Percentiles rank a stretch among this genome's conserved stretches.
These are phyloP conservation scores for Stylonectria norvegica DNA, from an alignment of 2,329 filamentous ascomycete species.

Conservation along the genomic window DNA sequence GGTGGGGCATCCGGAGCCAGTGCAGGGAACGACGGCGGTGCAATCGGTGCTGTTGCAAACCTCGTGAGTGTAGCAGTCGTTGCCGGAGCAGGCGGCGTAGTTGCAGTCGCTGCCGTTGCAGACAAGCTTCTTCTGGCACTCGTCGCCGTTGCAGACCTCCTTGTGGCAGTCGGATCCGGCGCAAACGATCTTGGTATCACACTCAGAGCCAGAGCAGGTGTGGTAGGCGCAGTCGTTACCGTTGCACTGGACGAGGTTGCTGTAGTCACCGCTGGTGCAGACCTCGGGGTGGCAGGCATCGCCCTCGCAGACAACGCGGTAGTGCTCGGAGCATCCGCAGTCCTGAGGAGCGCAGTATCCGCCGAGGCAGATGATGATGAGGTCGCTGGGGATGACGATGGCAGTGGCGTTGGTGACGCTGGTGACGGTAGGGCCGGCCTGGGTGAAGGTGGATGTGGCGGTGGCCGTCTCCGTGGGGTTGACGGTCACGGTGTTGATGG, in stretches of 20 bases:
- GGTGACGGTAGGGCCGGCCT: slow-evolving; percentile 18
- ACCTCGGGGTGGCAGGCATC: slow-evolving; percentile 30
- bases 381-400: slow-evolving; percentile 17
- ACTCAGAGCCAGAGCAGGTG: slow-evolving; percentile 14
- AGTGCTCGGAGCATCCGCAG: slow-evolving; percentile 27
- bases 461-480: slow-evolving; percentile 15
- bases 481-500: slow-evolving; percentile 7
- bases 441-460: slow-evolving; percentile 23
- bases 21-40: slow-evolving; percentile 24
- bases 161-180: slow-evolving; percentile 29
- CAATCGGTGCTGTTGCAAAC: slow-evolving; percentile 24
- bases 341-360: slow-evolving; percentile 29
- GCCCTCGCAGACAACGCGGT: slow-evolving; percentile 33
- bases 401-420: slow-evolving; percentile 22
- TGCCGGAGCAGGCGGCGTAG: slow-evolving; percentile 28
- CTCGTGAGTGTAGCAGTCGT: slow-evolving; percentile 30
- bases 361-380: slow-evolving; percentile 29
- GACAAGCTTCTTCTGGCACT: slow-evolving; percentile 33
- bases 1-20: slow-evolving; percentile 14
- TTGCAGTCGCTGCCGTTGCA: slow-evolving; percentile 32
- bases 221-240: not conserved
- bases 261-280: slow-evolving; percentile 20
- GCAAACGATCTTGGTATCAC: slow-evolving; percentile 34
- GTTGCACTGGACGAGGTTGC: slow-evolving; percentile 33
- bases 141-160: slow-evolving; percentile 27